Evolutionary conservation across 371 early-diverging fungal species (phyloP).

Genomic region (Zychaea mexicana): DNA sequence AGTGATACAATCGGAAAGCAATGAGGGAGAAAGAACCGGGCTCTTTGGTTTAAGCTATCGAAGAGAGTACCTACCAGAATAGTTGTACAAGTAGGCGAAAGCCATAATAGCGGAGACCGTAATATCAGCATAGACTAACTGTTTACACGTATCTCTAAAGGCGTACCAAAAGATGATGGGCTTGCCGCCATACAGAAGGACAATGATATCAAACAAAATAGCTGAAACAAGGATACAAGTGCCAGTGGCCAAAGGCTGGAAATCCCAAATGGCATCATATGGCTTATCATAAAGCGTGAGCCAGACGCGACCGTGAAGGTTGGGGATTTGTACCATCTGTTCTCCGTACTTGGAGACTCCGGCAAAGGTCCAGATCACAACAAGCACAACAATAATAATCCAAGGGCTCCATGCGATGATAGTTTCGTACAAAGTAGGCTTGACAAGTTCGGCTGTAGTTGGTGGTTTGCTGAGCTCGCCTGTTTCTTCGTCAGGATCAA

Average conservation of each 20-base stretch:
- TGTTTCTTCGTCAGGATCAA: constrained; percentile 8
- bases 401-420: constrained; percentile 52
- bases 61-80: constrained; percentile 25
- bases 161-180: constrained; percentile 31
- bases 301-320: constrained; percentile 44
- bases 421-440: constrained; percentile 34
- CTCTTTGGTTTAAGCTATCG: too few species aligned
- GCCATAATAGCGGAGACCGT: constrained; percentile 55
- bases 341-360: constrained; percentile 32
- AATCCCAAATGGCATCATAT: constrained; percentile 50
- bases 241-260: constrained; percentile 55
- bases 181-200: constrained; percentile 31
- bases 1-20: too few species aligned
- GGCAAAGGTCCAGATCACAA: constrained; percentile 53
- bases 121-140: constrained; percentile 39
- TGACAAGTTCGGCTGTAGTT: constrained; percentile 13
- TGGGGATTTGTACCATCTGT: constrained; percentile 37
- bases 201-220: constrained; percentile 33
- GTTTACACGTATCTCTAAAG: constrained; percentile 29
- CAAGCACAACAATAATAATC: constrained; percentile 43
- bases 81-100: constrained; percentile 54
- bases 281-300: constrained; percentile 42
- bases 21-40: too few species aligned
- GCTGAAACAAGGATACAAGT: constrained; percentile 43
- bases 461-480: neutral